phyloP scores from a whole-genome alignment of 495 filamentous ascomycete genomes.

The Parathielavia hyrcaniae region DNA sequence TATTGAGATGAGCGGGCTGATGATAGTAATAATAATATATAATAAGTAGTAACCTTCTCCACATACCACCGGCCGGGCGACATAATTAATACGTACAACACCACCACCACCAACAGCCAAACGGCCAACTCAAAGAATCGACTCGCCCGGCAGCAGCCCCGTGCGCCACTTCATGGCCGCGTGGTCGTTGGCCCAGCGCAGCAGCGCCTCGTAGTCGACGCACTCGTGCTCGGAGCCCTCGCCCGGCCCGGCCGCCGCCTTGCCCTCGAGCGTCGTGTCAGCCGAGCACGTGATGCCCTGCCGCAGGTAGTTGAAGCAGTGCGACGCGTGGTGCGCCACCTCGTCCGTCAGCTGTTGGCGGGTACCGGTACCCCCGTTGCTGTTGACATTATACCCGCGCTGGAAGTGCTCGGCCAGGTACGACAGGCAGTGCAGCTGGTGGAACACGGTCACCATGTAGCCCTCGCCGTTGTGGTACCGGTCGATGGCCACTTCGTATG shows the following conservation, averaged over 20 bases:
- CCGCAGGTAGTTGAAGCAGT: conserved; percentile 47
- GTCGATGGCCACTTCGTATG: conserved; percentile 33
- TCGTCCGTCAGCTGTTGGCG: conserved; percentile 35
- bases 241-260: conserved; percentile 38
- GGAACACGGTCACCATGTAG: conserved; percentile 49
- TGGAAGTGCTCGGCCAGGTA: conserved; percentile 41
- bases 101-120: no score
- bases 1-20: no score
- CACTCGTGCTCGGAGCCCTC: conserved; percentile 42
- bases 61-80: no score
- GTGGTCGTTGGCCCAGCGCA: conserved; percentile 38
- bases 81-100: no score
- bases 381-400: no score
- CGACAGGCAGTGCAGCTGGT: conserved; percentile 49
- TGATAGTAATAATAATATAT: not conserved
- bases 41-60: no score
- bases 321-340: conserved; percentile 41
- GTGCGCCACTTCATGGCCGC: conserved; percentile 20
- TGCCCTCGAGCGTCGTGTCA: conserved; percentile 44
- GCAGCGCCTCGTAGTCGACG: conserved; percentile 38
- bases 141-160: conserved; percentile 15
- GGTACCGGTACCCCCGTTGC: no score
- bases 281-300: conserved; percentile 45
- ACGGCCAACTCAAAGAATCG: conserved; percentile 16
- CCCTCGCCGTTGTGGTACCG: conserved; percentile 35